These are phyloP conservation scores for Eurotiales sp. DNA, from an alignment of 2,329 filamentous ascomycete genomes.

Conservation along the genomic window DNA sequence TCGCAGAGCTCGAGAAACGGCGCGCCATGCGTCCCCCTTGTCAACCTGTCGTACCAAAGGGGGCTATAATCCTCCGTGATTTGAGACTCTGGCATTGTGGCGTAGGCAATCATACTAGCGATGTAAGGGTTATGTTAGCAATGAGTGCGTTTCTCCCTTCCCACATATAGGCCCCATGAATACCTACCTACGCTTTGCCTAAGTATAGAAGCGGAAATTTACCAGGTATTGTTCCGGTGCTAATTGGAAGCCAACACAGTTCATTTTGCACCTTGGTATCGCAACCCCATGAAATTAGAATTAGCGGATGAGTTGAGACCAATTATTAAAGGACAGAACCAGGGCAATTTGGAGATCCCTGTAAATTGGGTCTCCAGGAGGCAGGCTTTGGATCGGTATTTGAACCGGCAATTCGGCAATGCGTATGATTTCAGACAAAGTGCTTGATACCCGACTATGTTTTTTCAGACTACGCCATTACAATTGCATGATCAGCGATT, in stretches of 20 bases:
- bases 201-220: background rate
- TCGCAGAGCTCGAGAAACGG: conserved; percentile 32
- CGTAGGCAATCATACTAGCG: conserved; percentile 54
- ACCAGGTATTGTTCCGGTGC: no score
- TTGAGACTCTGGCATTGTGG: conserved; percentile 60
- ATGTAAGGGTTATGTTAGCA: conserved; percentile 55
- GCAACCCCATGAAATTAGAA: conserved; percentile 55
- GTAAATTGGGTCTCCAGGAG: conserved; percentile 45
- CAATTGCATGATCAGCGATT: background rate
- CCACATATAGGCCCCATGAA: background rate
- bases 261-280: conserved; percentile 57
- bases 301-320: conserved; percentile 49
- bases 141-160: conserved; percentile 33
- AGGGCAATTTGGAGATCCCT: conserved; percentile 44
- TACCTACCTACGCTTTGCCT: background rate
- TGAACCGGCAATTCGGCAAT: conserved; percentile 58
- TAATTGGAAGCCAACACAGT: conserved; percentile 23
- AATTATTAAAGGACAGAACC: conserved; percentile 35
- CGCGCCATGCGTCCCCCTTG: conserved; percentile 39
- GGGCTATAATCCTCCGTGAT: conserved; percentile 44
- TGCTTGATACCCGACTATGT: background rate
- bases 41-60: conserved; percentile 45
- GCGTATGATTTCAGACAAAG: conserved; percentile 47
- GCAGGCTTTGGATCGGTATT: conserved; percentile 37
- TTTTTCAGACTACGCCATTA: background rate